A percentile compares a stretch with the other conserved stretches of the same genome.
phyloP scores from a whole-genome alignment of 2,329 filamentous ascomycete species.

The Ceratocystis ficicola region DNA sequence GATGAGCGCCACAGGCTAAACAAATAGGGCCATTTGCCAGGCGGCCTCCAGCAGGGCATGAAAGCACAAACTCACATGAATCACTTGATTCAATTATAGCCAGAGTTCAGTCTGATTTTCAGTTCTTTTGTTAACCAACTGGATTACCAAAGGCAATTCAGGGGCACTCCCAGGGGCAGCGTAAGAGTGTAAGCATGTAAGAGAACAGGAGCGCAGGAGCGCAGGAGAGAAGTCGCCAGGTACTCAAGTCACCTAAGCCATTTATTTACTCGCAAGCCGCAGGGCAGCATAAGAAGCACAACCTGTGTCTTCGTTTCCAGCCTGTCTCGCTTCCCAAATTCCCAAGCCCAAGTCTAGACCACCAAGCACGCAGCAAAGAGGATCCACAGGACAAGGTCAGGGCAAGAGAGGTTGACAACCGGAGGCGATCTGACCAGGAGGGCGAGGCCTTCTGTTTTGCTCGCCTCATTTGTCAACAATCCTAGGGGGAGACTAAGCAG shows the following conservation, averaged over 20 bases:
- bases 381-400: neutral
- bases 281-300: neutral
- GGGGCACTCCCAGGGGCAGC: slow-evolving; percentile 4
- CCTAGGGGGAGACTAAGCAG: neutral
- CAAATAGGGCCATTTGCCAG: neutral
- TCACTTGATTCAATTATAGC: neutral
- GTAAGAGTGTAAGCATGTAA: too few species aligned
- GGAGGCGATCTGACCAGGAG: neutral
- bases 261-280: neutral
- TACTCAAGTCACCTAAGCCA: neutral
- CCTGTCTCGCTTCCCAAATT: neutral
- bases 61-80: neutral
- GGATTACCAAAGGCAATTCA: neutral
- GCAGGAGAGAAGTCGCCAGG: neutral
- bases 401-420: neutral
- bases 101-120: neutral
- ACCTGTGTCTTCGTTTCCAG: neutral
- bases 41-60: neutral
- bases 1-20: neutral
- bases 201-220: too few species aligned
- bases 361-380: neutral
- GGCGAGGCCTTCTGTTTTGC: neutral
- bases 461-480: neutral
- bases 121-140: neutral
- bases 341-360: neutral